These are phyloP conservation scores for Coniophora puteana DNA, from an alignment of 1,284 basidiomycete genomes.

Conservation along the genomic window DNA sequence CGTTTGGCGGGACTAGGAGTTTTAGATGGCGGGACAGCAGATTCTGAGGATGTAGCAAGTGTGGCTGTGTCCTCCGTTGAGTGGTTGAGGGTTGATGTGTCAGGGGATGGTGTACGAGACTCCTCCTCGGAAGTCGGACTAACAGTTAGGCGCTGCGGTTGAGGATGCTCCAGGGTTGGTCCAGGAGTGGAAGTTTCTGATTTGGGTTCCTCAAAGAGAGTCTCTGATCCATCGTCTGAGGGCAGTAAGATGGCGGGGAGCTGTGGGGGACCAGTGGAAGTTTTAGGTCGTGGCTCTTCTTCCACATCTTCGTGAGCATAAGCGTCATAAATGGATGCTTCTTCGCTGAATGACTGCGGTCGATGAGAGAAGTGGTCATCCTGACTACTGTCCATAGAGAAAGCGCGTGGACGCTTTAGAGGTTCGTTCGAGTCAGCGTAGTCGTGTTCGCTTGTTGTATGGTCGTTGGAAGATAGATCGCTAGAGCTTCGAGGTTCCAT, in stretches of 20 bases:
- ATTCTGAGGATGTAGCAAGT: constrained; percentile 18
- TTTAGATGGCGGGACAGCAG: constrained; percentile 24
- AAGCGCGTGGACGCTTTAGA: constrained; percentile 35
- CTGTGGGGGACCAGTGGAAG: constrained; percentile 22
- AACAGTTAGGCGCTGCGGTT: constrained; percentile 38
- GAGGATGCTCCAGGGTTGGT: constrained; percentile 57
- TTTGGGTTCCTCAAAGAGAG: constrained; percentile 22
- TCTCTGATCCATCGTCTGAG: constrained; percentile 25
- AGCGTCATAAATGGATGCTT: constrained; percentile 77
- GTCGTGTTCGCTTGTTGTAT: constrained; percentile 54
- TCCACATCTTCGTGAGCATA: constrained; percentile 62
- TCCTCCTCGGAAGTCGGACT: constrained; percentile 30
- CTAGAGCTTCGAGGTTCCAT: constrained; percentile 49
- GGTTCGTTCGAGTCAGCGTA: constrained; percentile 35
- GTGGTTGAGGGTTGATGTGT: constrained; percentile 22
- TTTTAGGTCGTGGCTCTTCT: constrained; percentile 38
- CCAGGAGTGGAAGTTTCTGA: constrained; percentile 17
- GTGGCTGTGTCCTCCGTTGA: constrained; percentile 26
- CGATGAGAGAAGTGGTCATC: constrained; percentile 28
- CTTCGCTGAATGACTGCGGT: constrained; percentile 75
- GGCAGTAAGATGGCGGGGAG: constrained; percentile 25
- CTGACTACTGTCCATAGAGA: constrained; percentile 43
- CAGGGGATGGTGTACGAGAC: constrained; percentile 45
- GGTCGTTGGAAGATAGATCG: constrained; percentile 60
- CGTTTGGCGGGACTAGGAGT: constrained; percentile 42